Evolutionary conservation across 2,329 filamentous ascomycete species (phyloP).

Genomic region (Elsinoe arachidis): DNA sequence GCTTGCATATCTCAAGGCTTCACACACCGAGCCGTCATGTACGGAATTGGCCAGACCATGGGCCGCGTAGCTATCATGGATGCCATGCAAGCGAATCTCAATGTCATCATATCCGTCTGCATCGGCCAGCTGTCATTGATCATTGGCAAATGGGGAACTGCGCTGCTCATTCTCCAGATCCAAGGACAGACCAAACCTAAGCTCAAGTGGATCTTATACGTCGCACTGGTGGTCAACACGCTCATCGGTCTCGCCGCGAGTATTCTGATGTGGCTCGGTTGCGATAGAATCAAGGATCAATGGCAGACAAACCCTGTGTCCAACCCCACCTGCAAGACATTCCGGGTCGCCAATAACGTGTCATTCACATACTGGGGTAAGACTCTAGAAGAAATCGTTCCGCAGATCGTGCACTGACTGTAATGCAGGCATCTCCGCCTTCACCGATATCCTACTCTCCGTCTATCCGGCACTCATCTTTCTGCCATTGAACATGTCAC

Average conservation of each 20-base stretch:
- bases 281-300: background rate
- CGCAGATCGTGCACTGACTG: background rate
- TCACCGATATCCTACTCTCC: background rate
- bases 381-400: background rate
- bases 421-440: background rate
- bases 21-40: background rate
- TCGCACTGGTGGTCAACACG: background rate
- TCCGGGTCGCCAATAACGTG: background rate
- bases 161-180: background rate
- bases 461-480: conserved; percentile 2
- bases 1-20: conserved; percentile 5
- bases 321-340: background rate
- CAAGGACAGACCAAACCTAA: background rate
- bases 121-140: conserved; percentile 1
- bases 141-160: conserved; percentile 1
- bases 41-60: conserved; percentile 2
- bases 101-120: conserved; percentile 4
- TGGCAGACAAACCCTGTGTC: background rate
- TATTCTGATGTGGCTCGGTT: conserved; percentile 4
- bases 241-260: background rate
- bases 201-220: conserved; percentile 1
- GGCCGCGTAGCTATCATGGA: background rate
- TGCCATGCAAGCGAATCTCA: background rate
- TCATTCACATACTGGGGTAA: conserved; percentile 1
- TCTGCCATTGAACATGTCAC: conserved; percentile 3